phyloP scores from a whole-genome alignment of 257 asterid genomes.

The Cynanchum wilfordii region DNA sequence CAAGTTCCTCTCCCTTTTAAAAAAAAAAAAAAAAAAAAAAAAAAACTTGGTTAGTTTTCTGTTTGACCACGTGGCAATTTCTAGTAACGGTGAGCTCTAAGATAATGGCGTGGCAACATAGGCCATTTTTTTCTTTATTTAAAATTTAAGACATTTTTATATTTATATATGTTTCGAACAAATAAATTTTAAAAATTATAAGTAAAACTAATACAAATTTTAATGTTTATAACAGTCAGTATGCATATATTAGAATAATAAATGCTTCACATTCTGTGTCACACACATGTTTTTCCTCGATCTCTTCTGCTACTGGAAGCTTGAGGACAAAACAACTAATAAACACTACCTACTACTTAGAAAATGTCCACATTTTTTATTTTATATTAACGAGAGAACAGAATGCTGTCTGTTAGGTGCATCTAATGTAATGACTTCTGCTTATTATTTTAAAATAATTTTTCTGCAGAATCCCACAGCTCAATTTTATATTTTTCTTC shows the following conservation, averaged over 20 bases:
- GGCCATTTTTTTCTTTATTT: too few species aligned
- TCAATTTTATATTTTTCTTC: not conserved
- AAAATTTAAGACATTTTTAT: too few species aligned
- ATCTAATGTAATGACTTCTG: not conserved
- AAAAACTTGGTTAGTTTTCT: too few species aligned
- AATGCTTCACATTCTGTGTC: not conserved
- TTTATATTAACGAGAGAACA: not conserved
- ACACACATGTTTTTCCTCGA: not conserved
- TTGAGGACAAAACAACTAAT: constrained; percentile 1
- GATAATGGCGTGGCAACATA: not conserved
- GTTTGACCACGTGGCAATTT: not conserved
- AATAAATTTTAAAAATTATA: too few species aligned
- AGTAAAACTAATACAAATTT: too few species aligned
- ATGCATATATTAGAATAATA: not conserved
- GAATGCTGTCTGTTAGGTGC: constrained; percentile 9
- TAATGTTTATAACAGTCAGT: not conserved
- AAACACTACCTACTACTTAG: not conserved
- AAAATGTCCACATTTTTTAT: not conserved
- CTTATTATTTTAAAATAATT: not conserved
- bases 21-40: too few species aligned
- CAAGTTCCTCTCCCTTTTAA: too few species aligned
- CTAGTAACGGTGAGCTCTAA: not conserved
- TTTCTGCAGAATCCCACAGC: constrained; percentile 15
- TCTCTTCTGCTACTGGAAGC: not conserved
- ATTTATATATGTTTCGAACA: too few species aligned